These are phyloP conservation scores for Zasmidium citrigriseum DNA, from an alignment of 2,329 filamentous ascomycete species.

Conservation along the genomic window DNA sequence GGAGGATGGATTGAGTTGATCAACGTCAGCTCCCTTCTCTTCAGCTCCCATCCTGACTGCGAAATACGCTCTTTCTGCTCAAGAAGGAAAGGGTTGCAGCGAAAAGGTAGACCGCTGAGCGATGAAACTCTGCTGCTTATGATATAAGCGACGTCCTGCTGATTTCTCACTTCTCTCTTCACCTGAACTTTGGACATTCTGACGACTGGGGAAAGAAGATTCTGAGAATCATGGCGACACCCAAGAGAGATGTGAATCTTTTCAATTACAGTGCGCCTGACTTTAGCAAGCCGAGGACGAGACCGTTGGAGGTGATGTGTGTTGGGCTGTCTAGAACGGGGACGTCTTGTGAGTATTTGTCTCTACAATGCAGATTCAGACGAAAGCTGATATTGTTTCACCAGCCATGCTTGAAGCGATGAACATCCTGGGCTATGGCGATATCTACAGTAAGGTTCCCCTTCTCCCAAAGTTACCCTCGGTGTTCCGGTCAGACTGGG, in stretches of 20 bases:
- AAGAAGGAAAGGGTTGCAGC: too few species aligned
- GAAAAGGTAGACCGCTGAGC: too few species aligned
- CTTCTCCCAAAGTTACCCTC: too few species aligned
- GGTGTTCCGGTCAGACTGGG: too few species aligned
- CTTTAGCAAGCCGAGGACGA: slow-evolving; percentile 1
- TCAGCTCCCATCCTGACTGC: too few species aligned
- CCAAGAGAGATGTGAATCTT: background rate
- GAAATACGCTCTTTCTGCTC: too few species aligned
- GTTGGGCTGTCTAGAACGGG: slow-evolving; percentile 6
- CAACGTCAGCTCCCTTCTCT: background rate
- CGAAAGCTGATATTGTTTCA: background rate
- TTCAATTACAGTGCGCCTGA: slow-evolving; percentile 2
- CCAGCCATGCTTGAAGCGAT: slow-evolving; percentile 11
- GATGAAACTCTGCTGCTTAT: too few species aligned
- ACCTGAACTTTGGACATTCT: background rate
- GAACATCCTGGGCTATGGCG: slow-evolving; percentile 7
- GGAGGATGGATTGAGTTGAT: background rate
- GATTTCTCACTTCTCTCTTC: too few species aligned
- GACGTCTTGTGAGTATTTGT: background rate
- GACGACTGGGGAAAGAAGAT: background rate
- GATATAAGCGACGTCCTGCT: too few species aligned
- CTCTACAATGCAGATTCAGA: background rate
- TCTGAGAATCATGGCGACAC: background rate
- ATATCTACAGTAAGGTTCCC: slow-evolving; percentile 4
- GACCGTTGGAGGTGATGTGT: slow-evolving; percentile 7